Base-by-base conservation (phyloP, 768 basidiomycete genomes). In the Boletus rubropictus region DNA sequence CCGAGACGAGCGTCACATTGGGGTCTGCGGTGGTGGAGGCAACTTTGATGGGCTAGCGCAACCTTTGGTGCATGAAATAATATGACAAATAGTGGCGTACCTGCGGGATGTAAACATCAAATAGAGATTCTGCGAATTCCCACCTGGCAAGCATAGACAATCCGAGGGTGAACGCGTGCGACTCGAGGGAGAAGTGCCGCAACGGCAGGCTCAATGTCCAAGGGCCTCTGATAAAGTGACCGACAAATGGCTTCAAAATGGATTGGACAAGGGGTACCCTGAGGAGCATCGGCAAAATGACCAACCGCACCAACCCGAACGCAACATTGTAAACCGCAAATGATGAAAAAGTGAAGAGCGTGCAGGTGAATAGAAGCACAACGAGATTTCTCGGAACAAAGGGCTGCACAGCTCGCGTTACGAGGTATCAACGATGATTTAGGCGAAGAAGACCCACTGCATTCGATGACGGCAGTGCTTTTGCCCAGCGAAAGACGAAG, bases 121-220 rank as follows among this genome's bases (percentile, higher is more conserved):
- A 88, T 4, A 86, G 51, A 0, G 65, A 67, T 31, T 81, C 80
- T 0, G 81, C 66, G 7, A 76, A 70, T 59, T 88, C 86, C 88
- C 86, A 88, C 14, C 69, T 69, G 9, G 70, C 64, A 3, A 79
- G 54, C 2, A 79, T 87, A 6, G 71, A 69, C 28, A 79, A 55
- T 2, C 72, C 78, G 6, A 87, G 57, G 12, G 67, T 68, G 67
- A 76, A 81, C 1, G 77, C 69, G 18, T 77, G 71, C n/a, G 62
- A 56, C 20, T 82, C 58, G 7, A 83, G 66, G 3, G 69, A 51
- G 31, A 72, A 49, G 54, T 82, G 72, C 15, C 60, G 62, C 32
- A 78, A 58, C 0, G 78, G 76, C 15, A 86, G 71, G 5, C 67
- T 56, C 18, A 82, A 21, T 0, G 78, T 79, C 71, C 77, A 83